Evolutionary conservation across 1,284 basidiomycete species (phyloP).

Genomic region (Earliella scabrosa): DNA sequence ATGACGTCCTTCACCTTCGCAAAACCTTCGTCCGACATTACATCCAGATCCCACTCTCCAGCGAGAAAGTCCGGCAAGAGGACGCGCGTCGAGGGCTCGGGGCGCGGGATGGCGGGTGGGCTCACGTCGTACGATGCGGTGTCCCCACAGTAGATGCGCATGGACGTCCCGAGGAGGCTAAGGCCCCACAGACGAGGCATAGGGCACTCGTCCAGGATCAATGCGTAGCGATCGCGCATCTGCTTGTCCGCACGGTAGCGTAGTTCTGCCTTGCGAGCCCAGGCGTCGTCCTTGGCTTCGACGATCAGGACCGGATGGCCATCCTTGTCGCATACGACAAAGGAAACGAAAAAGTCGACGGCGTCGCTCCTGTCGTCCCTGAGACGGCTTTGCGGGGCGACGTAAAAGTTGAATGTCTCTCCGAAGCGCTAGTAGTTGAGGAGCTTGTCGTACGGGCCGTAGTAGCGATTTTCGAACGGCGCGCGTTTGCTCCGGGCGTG

Average conservation of each 20-base stretch:
- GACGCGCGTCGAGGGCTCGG: constrained; percentile 4
- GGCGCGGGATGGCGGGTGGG: constrained; percentile 7
- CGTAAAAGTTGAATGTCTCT: constrained; percentile 23
- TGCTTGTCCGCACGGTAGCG: constrained; percentile 25
- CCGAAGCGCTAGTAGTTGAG: constrained; percentile 31
- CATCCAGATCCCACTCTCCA: constrained; percentile 36
- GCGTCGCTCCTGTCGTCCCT: constrained; percentile 12
- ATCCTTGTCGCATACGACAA: constrained; percentile 21
- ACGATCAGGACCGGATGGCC: constrained; percentile 20
- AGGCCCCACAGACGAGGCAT: constrained; percentile 30
- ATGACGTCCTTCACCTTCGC: constrained; percentile 40
- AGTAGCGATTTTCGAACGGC: constrained; percentile 27
- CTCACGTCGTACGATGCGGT: constrained; percentile 8
- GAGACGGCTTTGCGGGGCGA: constrained; percentile 21
- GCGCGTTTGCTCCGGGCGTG: constrained; percentile 7
- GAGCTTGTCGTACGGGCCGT: constrained; percentile 32
- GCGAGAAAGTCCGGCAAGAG: constrained; percentile 28
- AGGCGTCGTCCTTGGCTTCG: constrained; percentile 28
- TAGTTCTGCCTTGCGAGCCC: constrained; percentile 23
- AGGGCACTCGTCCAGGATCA: constrained; percentile 26
- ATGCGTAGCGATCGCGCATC: constrained; percentile 26
- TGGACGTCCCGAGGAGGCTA: constrained; percentile 31
- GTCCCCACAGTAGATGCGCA: constrained; percentile 29
- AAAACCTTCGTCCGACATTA: constrained; percentile 39
- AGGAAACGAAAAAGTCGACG: constrained; percentile 16